Conservation (phyloP, 192 early-diverging fungal species). For the Backusella westeae region DNA sequence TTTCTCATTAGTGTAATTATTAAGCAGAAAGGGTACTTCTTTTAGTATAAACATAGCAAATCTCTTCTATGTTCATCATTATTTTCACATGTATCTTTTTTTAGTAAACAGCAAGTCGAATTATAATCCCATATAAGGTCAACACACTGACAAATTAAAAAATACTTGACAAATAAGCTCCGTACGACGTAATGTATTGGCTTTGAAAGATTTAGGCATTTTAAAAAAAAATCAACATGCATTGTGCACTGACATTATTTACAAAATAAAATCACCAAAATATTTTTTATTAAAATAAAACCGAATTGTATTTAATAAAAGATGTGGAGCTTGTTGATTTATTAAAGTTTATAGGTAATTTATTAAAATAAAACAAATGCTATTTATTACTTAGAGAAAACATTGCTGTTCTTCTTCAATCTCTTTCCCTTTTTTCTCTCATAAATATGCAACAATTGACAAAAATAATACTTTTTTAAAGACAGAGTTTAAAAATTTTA, state of each 20-base stretch:
- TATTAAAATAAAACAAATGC: neutral
- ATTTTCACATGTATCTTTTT: neutral
- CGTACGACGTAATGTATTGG: neutral
- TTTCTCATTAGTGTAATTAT: neutral
- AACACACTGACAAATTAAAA: neutral
- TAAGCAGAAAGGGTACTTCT: neutral
- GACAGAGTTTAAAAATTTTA: neutral
- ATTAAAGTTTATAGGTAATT: neutral
- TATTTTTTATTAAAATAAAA: neutral
- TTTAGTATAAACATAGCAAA: neutral
- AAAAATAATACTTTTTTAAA: neutral
- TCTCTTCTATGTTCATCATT: neutral
- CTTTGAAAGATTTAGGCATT: neutral
- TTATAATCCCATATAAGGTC: neutral
- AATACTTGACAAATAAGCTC: neutral
- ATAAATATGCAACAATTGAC: neutral
- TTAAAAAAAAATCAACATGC: neutral
- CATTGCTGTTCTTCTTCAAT: neutral
- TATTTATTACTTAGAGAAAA: neutral
- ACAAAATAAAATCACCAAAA: neutral
- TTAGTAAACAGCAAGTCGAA: neutral
- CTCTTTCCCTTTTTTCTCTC: neutral
- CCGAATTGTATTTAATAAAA: neutral
- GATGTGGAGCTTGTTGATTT: neutral
- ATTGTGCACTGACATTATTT: neutral